Evolutionary conservation across 2,329 filamentous ascomycete species (phyloP), one percentile per base, ranked within the genome.

Genomic region (Diaporthe aspalathi): DNA sequence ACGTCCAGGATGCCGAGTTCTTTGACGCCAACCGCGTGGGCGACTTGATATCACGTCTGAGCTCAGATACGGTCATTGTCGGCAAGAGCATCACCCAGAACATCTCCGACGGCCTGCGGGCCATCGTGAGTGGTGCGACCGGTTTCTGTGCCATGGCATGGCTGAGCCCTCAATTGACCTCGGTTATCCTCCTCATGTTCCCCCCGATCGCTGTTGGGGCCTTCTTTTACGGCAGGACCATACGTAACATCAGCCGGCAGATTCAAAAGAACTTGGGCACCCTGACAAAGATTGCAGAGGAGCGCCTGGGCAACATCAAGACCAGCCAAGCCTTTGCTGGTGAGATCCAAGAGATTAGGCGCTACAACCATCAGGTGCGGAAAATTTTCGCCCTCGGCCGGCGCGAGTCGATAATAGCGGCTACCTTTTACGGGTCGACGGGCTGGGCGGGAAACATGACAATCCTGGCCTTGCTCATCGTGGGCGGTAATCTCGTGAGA

Each of bases 31-130:
- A 99, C 83, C 90, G 96, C 32, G 95, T 98, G 32, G 96, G 96
- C 80, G 96, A 99, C 80, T 85, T 99, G 76, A 98, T 99, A 78
- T 98, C 95, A 47, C 92, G 97, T 47, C 89, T 99, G 56, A 95
- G 95, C 77, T 97, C 95, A 2, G 97, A 99, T 80, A 98, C 96
- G 0, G 94, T 98, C 78, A 97, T 99, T 78, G 96, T 99, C 68
- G 96, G 95, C 79, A 99, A 99, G 83, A 97, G 94, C 77, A 97
- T 99, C 75, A 99, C 96, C 0, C 95, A 98, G 79, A 99, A 99
- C 79, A 85, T 99, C 63, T 98, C 95, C 7, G 96, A 99, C 82
- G 96, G 96, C n/a, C 87, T 99, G 67, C 89, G 96, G 73, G 92
- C 96, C 20, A 84, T 96, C 40, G 95, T 99, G 73, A 97, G 94